A percentile compares a stretch with the other conserved stretches of the same genome.
Evolutionary conservation across 768 basidiomycete genomes (phyloP).

Genomic region (Cystofilobasidium macerans): DNA sequence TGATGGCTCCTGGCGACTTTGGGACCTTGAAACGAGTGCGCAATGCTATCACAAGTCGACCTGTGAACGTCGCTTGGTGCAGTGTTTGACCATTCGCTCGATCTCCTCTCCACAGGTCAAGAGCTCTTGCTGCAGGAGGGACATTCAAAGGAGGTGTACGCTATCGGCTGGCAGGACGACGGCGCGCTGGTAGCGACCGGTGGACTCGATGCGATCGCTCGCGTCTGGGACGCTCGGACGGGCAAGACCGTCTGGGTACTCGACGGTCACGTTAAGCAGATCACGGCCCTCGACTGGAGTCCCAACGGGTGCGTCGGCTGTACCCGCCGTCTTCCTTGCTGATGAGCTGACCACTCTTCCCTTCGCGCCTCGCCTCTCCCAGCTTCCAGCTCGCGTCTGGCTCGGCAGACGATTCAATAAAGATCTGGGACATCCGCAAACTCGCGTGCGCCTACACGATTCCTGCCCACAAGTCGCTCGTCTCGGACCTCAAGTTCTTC

Average conservation of each 20-base stretch:
- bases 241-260: constrained; percentile 95
- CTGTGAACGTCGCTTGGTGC: too few species aligned
- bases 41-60: neutral
- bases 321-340: constrained; percentile 28
- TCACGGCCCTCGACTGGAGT: constrained; percentile 81
- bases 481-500: constrained; percentile 93
- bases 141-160: constrained; percentile 91
- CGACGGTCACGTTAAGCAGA: constrained; percentile 89
- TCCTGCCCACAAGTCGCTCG: constrained; percentile 87
- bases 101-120: neutral
- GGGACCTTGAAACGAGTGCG: constrained; percentile 75
- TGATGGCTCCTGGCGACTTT: constrained; percentile 93
- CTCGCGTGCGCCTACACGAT: constrained; percentile 89
- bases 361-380: constrained; percentile 1
- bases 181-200: constrained; percentile 87
- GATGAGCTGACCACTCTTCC: neutral
- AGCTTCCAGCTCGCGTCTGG: constrained; percentile 98
- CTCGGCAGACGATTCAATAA: constrained; percentile 90
- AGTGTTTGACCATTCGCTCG: neutral
- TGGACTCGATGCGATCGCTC: constrained; percentile 89
- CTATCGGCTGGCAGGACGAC: constrained; percentile 91
- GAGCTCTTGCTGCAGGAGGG: constrained; percentile 88
- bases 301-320: constrained; percentile 94
- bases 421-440: constrained; percentile 96
- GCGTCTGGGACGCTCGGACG: constrained; percentile 92